These are phyloP conservation scores for Sanghuangporus weigelae DNA, from an alignment of 1,284 basidiomycete species.

Conservation along the genomic window DNA sequence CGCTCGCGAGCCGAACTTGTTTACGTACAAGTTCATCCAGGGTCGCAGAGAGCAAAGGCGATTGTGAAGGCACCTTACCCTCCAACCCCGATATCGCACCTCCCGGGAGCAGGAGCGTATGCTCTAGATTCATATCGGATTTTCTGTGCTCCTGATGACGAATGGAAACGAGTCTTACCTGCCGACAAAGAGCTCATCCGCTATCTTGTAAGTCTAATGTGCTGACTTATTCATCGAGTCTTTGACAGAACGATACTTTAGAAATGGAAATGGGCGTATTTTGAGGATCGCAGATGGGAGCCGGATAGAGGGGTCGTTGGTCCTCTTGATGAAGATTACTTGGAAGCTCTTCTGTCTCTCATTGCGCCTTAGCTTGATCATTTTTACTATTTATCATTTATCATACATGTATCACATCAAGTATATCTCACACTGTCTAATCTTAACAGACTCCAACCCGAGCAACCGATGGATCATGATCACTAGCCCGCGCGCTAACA, in stretches of 20 bases:
- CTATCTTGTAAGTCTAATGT: constrained; percentile 41
- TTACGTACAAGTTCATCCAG: constrained; percentile 16
- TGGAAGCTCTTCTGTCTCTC: constrained; percentile 22
- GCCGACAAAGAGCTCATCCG: constrained; percentile 56
- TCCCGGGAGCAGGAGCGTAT: constrained; percentile 55
- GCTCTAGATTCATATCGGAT: constrained; percentile 66
- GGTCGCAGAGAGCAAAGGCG: constrained; percentile 6
- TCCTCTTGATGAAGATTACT: constrained; percentile 30
- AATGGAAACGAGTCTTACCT: constrained; percentile 55
- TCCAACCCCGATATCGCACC: constrained; percentile 43
- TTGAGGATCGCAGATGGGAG: constrained; percentile 45
- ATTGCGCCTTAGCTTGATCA: neutral
- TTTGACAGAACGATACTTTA: constrained; percentile 22
- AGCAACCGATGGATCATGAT: constrained; percentile 57
- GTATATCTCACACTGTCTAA: neutral
- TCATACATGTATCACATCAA: neutral
- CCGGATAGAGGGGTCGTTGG: constrained; percentile 36
- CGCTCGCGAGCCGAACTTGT: constrained; percentile 24
- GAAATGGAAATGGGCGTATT: constrained; percentile 61
- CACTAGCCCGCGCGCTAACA: constrained; percentile 39
- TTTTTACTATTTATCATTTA: neutral
- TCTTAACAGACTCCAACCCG: constrained; percentile 39
- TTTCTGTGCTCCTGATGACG: constrained; percentile 42
- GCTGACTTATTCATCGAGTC: neutral
- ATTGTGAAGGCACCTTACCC: constrained; percentile 29